Base-by-base conservation (phyloP, 2,329 filamentous ascomycete species). In the Cercospora canescens region DNA sequence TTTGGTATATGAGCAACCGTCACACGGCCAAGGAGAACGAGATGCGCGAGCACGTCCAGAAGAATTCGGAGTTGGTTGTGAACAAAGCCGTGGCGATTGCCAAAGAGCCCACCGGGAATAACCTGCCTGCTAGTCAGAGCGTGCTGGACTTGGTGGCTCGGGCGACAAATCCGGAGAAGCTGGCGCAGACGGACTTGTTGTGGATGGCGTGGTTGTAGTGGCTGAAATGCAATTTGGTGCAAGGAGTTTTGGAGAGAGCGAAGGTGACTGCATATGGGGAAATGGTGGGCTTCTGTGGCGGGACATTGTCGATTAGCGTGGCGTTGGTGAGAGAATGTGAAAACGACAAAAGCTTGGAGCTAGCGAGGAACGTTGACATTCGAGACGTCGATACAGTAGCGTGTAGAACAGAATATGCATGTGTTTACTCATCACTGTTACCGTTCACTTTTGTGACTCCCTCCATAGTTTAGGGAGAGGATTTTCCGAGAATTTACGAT, bases 191-290 rank as follows among this genome's bases (percentile, higher is more conserved):
- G 75, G 95, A 99, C 83, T 89, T 94, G 65, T 82, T 99, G 73
- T 99, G 95, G 93, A 98, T 98, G 94, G 90, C 93, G 26, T 99
- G 96, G 82, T 82, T 98, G 76, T 98, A 84, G 37, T 6, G 11
- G 50, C 24, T 11, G 52, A 2, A 32, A 14, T 1, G 21, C 11
- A 14, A 1, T 14, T 26, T 28, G 45, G 24, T 16, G 21, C 45
- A 28, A 16, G 45, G 45, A 50, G 45, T 50, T 28, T n/a, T 7
- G 24, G 24, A n/a, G 6, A 24, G 6, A n/a, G 24, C 5, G 24
- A 50, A 3, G 28, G 16, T 50, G 7, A n/a, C 8, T 50, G 24
- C 24, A 26, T 7, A 26, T 12, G 24, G 24, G 14, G 5, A 28
- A 26, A 24, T 14, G 21, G 24, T 24, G 24, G 45, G 12, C 24